phyloP scores from a whole-genome alignment of 139 green algal genomes.

The Trebouxia sp. region DNA sequence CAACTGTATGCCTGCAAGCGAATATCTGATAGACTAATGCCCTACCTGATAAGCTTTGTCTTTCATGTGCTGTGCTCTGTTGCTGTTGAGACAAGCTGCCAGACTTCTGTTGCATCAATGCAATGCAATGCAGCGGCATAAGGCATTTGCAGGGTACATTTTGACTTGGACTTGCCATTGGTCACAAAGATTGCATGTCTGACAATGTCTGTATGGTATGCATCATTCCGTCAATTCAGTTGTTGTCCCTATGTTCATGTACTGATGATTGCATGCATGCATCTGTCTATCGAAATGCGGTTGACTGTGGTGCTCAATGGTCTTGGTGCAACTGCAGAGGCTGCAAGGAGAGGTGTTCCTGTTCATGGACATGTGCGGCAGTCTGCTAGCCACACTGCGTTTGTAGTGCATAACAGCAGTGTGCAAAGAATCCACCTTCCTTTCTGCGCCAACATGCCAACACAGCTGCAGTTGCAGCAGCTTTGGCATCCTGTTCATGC shows the following conservation, averaged over 20 bases:
- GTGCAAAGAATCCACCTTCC: too few species aligned
- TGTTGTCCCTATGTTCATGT: background rate
- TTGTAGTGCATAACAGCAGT: too few species aligned
- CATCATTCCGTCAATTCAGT: background rate
- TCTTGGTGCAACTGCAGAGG: slow-evolving; percentile 51
- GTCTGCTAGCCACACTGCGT: slow-evolving; percentile 55
- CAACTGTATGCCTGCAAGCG: background rate
- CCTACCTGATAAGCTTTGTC: too few species aligned
- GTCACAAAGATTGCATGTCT: background rate
- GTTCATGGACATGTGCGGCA: slow-evolving; percentile 83
- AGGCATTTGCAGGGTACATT: too few species aligned
- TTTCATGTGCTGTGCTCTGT: too few species aligned
- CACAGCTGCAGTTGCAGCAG: too few species aligned
- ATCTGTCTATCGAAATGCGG: background rate
- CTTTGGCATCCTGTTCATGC: too few species aligned
- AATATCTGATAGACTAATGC: background rate
- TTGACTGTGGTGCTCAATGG: background rate
- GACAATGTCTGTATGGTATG: background rate
- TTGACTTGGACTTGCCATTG: too few species aligned
- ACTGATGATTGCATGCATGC: background rate
- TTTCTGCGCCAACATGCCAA: too few species aligned
- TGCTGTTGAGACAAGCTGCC: too few species aligned
- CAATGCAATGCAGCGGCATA: too few species aligned
- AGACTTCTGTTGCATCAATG: too few species aligned
- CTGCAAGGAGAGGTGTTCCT: slow-evolving; percentile 80